Evolutionary conservation across 139 green algal genomes (phyloP).

Genomic region (Volvox reticuliferus): DNA sequence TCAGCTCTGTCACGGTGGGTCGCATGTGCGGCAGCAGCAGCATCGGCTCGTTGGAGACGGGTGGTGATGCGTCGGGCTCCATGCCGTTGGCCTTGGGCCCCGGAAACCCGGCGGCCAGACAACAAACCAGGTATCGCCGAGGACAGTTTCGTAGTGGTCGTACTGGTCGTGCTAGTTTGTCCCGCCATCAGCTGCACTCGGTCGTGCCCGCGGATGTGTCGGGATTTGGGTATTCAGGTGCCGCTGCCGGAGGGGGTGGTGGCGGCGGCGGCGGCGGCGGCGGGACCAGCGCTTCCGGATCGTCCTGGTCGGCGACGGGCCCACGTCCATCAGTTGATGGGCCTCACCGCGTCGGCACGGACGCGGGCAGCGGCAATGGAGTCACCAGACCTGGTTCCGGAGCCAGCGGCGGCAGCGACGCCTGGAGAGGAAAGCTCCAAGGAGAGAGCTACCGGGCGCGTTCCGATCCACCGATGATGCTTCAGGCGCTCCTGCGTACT

Average conservation of each 20-base stretch:
- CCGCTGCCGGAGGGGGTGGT: neutral
- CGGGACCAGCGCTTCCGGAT: neutral
- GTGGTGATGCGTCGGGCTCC: neutral
- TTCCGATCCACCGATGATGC: neutral
- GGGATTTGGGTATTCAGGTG: neutral
- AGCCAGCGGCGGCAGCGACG: neutral
- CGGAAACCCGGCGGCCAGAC: too few species aligned
- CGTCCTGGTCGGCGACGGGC: neutral
- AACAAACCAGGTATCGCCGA: neutral
- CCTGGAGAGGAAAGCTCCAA: neutral
- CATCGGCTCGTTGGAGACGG: neutral
- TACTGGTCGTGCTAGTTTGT: neutral
- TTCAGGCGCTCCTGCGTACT: neutral
- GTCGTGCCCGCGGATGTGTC: neutral
- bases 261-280: neutral
- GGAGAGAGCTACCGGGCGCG: conserved; percentile 1
- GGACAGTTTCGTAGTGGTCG: neutral
- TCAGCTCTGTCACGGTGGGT: neutral
- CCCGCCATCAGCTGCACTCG: neutral
- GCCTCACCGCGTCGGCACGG: neutral
- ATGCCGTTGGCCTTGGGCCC: neutral
- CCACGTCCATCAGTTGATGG: neutral
- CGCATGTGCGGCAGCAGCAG: conserved; percentile 4
- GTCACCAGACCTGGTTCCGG: neutral
- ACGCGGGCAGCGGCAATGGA: neutral